phyloP scores from a whole-genome alignment of 139 green algal genomes.

The Volvox africanus region DNA sequence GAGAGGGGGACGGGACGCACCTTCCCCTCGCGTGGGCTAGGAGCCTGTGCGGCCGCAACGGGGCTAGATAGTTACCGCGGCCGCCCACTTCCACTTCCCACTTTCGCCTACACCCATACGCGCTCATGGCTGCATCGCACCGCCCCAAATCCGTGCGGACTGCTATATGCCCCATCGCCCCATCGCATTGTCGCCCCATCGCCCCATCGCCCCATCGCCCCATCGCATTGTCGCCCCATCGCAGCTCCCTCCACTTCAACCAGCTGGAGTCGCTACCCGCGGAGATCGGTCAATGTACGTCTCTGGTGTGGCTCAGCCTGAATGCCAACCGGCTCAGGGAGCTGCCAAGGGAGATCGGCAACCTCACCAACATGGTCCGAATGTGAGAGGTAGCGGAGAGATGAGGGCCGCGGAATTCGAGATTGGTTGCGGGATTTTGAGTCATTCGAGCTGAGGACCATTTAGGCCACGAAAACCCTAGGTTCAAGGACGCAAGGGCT shows the following conservation, averaged over 20 bases:
- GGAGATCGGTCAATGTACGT: slow-evolving; percentile 46
- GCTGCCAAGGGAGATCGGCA: slow-evolving; percentile 53
- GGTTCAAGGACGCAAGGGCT: too few relatives aligned
- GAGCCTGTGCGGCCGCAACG: too few relatives aligned
- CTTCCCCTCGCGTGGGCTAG: too few relatives aligned
- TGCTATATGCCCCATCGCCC: not conserved
- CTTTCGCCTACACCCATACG: too few relatives aligned
- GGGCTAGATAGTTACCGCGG: too few relatives aligned
- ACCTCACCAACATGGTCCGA: slow-evolving; percentile 43
- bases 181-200: not conserved
- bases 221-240: not conserved
- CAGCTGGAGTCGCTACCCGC: slow-evolving; percentile 56
- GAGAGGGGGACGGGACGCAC: too few relatives aligned
- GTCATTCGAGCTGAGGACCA: not conserved
- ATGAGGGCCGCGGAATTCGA: not conserved
- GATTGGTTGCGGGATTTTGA: not conserved
- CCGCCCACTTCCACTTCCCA: too few relatives aligned
- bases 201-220: slow-evolving; percentile 44
- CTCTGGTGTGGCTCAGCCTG: slow-evolving; percentile 57
- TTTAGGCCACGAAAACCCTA: too few relatives aligned
- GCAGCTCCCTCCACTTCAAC: slow-evolving; percentile 63
- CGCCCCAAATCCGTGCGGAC: too few relatives aligned
- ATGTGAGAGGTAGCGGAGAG: too few relatives aligned
- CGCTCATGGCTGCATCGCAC: too few relatives aligned
- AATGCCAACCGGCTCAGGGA: slow-evolving; percentile 56